A percentile compares a stretch with the other conserved stretches of the same genome.
These are phyloP conservation scores for Claviceps africana DNA, from an alignment of 2,329 filamentous ascomycete species.

Conservation along the genomic window DNA sequence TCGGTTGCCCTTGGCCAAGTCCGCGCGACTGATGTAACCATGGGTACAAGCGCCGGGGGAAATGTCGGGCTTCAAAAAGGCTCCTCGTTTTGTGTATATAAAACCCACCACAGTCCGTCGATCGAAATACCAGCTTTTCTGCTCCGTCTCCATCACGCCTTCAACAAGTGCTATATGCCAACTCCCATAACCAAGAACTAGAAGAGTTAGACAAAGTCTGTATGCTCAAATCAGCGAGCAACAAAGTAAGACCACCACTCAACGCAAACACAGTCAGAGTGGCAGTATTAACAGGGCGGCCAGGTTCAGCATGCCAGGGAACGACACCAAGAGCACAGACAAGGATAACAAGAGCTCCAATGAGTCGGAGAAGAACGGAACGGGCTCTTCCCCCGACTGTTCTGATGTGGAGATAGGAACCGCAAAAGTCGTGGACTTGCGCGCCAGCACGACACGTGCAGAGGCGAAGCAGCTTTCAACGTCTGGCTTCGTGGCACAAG, in stretches of 20 bases:
- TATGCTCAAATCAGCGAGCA: background rate
- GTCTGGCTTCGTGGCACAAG: background rate
- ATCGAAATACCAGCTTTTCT: background rate
- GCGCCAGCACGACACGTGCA: background rate
- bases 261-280: background rate
- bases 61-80: background rate
- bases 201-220: background rate
- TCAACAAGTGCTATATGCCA: background rate
- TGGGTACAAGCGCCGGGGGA: background rate
- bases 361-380: background rate
- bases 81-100: background rate
- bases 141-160: background rate
- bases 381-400: background rate
- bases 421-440: background rate
- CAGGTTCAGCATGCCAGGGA: background rate
- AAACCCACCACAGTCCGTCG: background rate
- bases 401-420: background rate
- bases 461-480: constrained; percentile 1
- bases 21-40: background rate
- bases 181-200: background rate
- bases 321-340: background rate
- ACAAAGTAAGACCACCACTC: background rate
- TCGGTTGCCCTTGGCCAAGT: background rate
- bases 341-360: background rate
- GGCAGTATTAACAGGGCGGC: background rate